Conservation (phyloP, 2,329 filamentous ascomycete genomes). For the Arachnopeziza araneosa region DNA sequence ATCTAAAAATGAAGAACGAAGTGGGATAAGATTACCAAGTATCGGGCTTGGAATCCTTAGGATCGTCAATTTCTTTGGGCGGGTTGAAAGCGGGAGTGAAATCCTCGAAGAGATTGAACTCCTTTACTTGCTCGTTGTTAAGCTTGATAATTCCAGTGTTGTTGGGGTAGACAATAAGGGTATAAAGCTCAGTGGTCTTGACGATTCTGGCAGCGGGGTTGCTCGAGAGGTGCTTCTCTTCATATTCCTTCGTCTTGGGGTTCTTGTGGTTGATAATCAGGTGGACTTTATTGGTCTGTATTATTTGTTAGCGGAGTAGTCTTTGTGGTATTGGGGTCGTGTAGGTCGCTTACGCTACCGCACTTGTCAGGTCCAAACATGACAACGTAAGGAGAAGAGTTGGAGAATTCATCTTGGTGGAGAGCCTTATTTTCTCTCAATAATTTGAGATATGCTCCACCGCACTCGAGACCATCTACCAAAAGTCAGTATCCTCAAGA, state of each 20-base stretch:
- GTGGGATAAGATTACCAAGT: slow-evolving; percentile 53
- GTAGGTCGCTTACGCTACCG: slow-evolving; percentile 52
- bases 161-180: slow-evolving; percentile 91
- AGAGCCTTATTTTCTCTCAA: slow-evolving; percentile 96
- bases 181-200: slow-evolving; percentile 94
- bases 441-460: slow-evolving; percentile 98
- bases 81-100: slow-evolving; percentile 94
- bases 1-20: background rate
- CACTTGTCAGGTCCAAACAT: slow-evolving; percentile 99
- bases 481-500: slow-evolving; percentile 29
- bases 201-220: slow-evolving; percentile 81
- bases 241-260: slow-evolving; percentile 98
- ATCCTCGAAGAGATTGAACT: slow-evolving; percentile 88
- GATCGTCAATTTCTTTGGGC: slow-evolving; percentile 87
- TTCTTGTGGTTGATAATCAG: slow-evolving; percentile 99
- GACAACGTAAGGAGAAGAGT: slow-evolving; percentile 95
- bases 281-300: slow-evolving; percentile 83
- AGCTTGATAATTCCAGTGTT: slow-evolving; percentile 92
- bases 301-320: background rate
- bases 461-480: slow-evolving; percentile 87
- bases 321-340: background rate
- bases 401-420: slow-evolving; percentile 95
- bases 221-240: slow-evolving; percentile 95
- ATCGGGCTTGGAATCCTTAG: slow-evolving; percentile 87
- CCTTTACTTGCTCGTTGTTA: slow-evolving; percentile 82